A percentile compares a stretch with the other conserved stretches of the same genome.
These are phyloP conservation scores for Penicillium daleae DNA, from an alignment of 495 filamentous ascomycete genomes.

Conservation along the genomic window DNA sequence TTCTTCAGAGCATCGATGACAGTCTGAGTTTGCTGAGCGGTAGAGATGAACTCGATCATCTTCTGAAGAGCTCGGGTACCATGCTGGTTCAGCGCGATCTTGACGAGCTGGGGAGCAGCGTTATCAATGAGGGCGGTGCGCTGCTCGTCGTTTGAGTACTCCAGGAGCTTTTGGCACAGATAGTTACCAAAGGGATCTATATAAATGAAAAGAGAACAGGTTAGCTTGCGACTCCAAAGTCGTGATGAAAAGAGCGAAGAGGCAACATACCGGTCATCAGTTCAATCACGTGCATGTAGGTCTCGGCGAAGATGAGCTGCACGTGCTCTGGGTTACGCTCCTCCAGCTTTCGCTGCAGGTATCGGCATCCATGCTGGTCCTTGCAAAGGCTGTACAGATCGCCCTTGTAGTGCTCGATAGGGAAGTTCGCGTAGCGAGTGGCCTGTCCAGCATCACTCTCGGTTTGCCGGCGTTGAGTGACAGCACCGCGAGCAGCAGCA, in stretches of 20 bases:
- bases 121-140: constrained; percentile 90
- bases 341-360: constrained; percentile 95
- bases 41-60: constrained; percentile 97
- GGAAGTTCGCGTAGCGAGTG: constrained; percentile 72
- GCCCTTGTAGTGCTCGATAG: constrained; percentile 76
- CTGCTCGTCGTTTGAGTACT: constrained; percentile 91
- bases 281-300: constrained; percentile 87
- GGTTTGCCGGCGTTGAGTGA: constrained; percentile 34
- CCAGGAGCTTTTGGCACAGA: constrained; percentile 93
- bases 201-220: constrained; percentile 8
- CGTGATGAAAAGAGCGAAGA: not conserved
- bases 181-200: constrained; percentile 97
- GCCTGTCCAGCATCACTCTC: constrained; percentile 46
- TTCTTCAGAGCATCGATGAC: constrained; percentile 78
- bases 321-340: constrained; percentile 81
- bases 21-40: constrained; percentile 72
- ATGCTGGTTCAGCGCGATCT: constrained; percentile 94
- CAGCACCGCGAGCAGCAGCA: constrained; percentile 28
- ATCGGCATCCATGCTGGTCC: constrained; percentile 96
- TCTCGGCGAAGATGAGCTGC: constrained; percentile 91
- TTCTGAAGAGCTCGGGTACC: constrained; percentile 96
- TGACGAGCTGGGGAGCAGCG: constrained; percentile 79
- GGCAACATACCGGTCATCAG: constrained; percentile 78
- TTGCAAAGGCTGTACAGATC: constrained; percentile 89
- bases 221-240: not conserved